phyloP scores from a whole-genome alignment of 352 stramenopile species.

The Pythium dissimile region DNA sequence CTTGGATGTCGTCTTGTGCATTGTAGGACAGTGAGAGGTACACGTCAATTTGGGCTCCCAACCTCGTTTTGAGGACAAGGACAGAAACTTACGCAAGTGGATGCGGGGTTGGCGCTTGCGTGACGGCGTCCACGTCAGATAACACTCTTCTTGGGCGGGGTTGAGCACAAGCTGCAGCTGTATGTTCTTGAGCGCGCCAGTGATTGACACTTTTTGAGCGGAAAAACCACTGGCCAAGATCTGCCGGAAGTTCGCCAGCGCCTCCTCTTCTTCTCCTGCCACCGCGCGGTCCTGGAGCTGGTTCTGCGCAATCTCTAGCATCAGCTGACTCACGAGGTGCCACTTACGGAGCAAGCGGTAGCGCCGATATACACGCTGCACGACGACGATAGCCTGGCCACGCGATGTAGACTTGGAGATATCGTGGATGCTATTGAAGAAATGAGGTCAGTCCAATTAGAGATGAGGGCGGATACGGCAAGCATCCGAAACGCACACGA shows the following conservation, averaged over 20 bases:
- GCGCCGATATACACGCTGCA: constrained; percentile 34
- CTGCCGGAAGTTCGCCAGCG: constrained; percentile 46
- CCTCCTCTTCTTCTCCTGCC: constrained; percentile 36
- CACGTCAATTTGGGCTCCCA: neutral
- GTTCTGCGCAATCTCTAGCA: constrained; percentile 41
- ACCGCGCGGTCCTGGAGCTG: constrained; percentile 23
- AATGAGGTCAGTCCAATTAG: neutral
- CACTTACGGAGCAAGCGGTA: constrained; percentile 40
- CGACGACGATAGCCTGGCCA: constrained; percentile 11
- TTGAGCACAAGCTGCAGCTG: constrained; percentile 52
- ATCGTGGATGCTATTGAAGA: constrained; percentile 1
- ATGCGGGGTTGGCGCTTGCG: constrained; percentile 62
- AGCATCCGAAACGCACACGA: constrained; percentile 5
- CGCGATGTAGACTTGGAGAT: neutral
- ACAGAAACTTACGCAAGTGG: constrained; percentile 42
- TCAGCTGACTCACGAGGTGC: constrained; percentile 30
- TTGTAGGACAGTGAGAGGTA: neutral
- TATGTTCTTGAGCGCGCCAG: constrained; percentile 59
- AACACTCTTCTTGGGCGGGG: constrained; percentile 42
- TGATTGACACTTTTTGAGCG: constrained; percentile 70
- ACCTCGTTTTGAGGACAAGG: too few species aligned
- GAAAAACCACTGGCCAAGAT: constrained; percentile 53
- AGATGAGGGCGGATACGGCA: neutral
- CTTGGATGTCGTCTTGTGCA: constrained; percentile 49
- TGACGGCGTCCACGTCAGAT: constrained; percentile 71